Conservation (phyloP, 805 yeast species). For the Candida maesae region DNA sequence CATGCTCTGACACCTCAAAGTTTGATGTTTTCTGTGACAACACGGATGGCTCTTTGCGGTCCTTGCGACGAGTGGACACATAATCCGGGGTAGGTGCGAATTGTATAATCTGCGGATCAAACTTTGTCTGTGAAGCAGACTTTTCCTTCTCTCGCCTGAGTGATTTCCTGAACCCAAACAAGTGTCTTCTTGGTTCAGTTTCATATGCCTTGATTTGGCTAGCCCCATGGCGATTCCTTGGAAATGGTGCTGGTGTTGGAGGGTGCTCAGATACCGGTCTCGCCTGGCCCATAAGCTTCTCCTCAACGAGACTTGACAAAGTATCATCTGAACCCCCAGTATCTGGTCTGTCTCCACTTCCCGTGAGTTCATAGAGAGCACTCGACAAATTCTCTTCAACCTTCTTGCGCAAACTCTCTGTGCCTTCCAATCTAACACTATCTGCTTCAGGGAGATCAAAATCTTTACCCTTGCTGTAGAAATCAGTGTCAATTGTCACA, state of each 20-base stretch:
- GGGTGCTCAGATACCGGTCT: slow-evolving; percentile 13
- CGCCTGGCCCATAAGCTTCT: slow-evolving; percentile 4
- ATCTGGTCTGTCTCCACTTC: neutral
- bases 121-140: neutral
- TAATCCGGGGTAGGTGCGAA: neutral
- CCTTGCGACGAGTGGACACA: neutral
- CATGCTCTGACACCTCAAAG: neutral
- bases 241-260: slow-evolving; percentile 18
- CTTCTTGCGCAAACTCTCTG: slow-evolving; percentile 14
- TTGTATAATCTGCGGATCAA: neutral
- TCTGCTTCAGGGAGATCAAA: slow-evolving; percentile 8
- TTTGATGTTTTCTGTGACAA: neutral
- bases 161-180: slow-evolving; percentile 4
- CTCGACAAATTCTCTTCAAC: neutral
- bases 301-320: slow-evolving; percentile 5
- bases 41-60: neutral
- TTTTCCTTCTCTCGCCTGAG: neutral
- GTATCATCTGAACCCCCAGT: slow-evolving; percentile 1
- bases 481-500: slow-evolving; percentile 20
- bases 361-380: neutral
- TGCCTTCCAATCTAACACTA: slow-evolving; percentile 5
- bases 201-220: neutral
- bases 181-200: neutral
- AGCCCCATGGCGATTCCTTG: too few relatives aligned
- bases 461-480: slow-evolving; percentile 17